A percentile compares a stretch with the other conserved stretches of the same genome.
phyloP scores from a whole-genome alignment of 2,329 filamentous ascomycete species.

The Trichoderma sp. region DNA sequence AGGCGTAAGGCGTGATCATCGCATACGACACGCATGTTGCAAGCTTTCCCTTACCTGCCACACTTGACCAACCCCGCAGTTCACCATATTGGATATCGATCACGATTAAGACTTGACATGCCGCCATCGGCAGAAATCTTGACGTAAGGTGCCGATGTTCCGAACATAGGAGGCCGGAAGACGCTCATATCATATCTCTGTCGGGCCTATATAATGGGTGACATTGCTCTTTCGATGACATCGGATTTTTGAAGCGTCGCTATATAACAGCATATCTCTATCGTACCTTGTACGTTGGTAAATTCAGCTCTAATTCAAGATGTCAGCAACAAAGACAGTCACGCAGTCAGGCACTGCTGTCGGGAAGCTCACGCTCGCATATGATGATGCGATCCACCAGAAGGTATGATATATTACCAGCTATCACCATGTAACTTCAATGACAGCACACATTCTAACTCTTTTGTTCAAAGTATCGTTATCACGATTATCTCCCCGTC shows the following conservation, averaged over 20 bases:
- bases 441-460: neutral
- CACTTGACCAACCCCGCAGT: conserved; percentile 1
- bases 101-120: neutral
- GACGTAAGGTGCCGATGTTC: neutral
- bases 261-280: neutral
- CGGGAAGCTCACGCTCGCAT: conserved; percentile 6
- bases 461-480: neutral
- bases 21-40: neutral
- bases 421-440: too few species aligned
- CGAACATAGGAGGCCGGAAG: neutral
- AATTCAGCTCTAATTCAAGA: neutral
- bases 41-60: neutral
- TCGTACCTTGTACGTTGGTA: neutral
- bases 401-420: neutral
- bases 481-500: conserved; percentile 9
- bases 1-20: neutral
- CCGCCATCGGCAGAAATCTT: neutral
- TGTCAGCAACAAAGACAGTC: conserved; percentile 7
- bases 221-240: neutral
- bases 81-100: conserved; percentile 9
- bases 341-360: neutral
- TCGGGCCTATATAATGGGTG: neutral
- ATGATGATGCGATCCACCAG: conserved; percentile 9
- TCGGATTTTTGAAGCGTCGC: neutral
- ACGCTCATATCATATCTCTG: neutral